Conservation (phyloP, 2,329 filamentous ascomycete genomes). For the Talaromyces sp. region DNA sequence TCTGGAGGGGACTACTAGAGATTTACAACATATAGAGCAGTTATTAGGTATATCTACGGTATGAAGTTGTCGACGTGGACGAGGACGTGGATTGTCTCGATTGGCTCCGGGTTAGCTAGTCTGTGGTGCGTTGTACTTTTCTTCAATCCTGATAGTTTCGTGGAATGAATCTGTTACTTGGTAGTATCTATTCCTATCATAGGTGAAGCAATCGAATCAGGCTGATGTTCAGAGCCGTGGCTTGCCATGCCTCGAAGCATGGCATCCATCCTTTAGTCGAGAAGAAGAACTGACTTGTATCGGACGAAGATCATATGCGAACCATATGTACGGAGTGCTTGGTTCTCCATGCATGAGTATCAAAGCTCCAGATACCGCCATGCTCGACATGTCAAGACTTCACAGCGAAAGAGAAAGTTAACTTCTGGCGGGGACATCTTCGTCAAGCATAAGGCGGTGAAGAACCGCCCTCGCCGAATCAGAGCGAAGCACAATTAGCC, state of each 20-base stretch:
- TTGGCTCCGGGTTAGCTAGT: too few relatives aligned
- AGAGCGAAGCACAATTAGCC: background rate
- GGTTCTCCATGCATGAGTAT: background rate
- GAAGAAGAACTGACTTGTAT: background rate
- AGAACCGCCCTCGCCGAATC: too few relatives aligned
- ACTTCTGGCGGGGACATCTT: background rate
- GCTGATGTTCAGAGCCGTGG: background rate
- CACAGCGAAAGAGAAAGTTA: background rate
- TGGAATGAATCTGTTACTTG: too few relatives aligned
- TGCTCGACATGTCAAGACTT: background rate
- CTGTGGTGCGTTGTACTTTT: background rate
- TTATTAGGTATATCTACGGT: background rate
- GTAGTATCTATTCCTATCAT: background rate
- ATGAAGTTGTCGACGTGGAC: background rate
- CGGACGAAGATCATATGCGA: background rate
- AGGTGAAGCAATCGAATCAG: background rate
- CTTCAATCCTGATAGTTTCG: background rate
- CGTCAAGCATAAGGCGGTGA: background rate
- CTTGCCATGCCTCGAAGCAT: background rate
- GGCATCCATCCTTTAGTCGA: background rate
- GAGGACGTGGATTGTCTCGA: constrained; percentile 10
- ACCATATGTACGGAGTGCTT: background rate
- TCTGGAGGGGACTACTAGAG: too few relatives aligned
- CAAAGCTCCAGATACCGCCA: background rate
- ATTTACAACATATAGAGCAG: background rate